Evolutionary conservation across 805 yeast genomes (phyloP), one percentile per base, ranked within the genome.

Genomic region (Ogataea sp.): DNA sequence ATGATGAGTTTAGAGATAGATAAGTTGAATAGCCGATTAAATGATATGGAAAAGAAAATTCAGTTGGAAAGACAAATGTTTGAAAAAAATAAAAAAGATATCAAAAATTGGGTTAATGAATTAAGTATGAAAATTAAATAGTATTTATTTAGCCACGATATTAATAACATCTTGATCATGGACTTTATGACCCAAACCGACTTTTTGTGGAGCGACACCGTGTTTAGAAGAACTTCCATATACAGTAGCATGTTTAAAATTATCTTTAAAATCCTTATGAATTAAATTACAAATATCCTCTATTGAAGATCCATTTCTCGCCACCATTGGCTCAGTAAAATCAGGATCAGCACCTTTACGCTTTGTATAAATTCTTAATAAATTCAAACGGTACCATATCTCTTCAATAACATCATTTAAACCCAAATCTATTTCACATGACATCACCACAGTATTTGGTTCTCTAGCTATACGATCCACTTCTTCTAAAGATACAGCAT

Each of bases 81-180:
- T 29, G 35, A 30, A 11, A 27, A 24, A 3, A 45, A 46, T 27
- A 43, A 45, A 39, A 28, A 18, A 3, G 47, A 43, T 14, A 40
- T 56, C 7, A 37, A 38, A 17, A 33, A 32, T 3, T 39, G 47
- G 49, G 39, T 49, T 14, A 25, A 27, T 13, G 21, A 34, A 7
- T 35, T 51, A 6, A 45, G 43, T 14, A 9, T 28, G 3, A 48
- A 42, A 25, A 17, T 39, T 20, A 26, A 33, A 20, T 25, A 30
- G 32, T 26, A 10, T 20, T 47, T 68, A 88, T 64, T 88, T 90
- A 17, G 96, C 78, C 37, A 90, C 87, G 41, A 90, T 77, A 37
- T 93, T 81, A 18, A 93, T 90, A 15, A 90, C 98, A 57, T 90
- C 98, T 56, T 89, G 97, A 56, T 90, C 97, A 49, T 84, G 78